Evolutionary conservation across 2,329 filamentous ascomycete species (phyloP), one percentile per base, ranked within the genome.

Genomic region (Fusarium bulbicola): DNA sequence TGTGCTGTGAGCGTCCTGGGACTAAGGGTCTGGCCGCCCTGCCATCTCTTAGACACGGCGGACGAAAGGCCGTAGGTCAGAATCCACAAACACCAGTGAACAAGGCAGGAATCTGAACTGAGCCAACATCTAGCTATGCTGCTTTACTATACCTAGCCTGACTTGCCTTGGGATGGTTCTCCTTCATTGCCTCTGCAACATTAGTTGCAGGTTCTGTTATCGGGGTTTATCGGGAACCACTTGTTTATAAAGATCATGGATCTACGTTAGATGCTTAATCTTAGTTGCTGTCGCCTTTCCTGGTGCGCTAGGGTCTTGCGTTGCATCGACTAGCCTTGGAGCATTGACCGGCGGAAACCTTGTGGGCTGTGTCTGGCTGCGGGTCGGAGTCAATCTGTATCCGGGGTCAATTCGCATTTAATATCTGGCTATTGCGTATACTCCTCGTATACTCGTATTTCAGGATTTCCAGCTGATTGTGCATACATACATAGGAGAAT

Each of bases 51-150:
- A 18, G 24, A 20, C 11, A 16, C 11, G 32, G 0, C 32, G 32
- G 8, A 34, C 32, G 0, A 34, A 34, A 34, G 32, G 14, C 32
- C 4, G 3, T 8, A 34, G 32, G 3, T 34, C 1, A 3, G 32
- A 34, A 4, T 34, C 32, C 32, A 34, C 32, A 34, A 34, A 34
- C 32, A 34, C 32, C 14, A 34, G 3, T 34, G 32, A 34, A 34
- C 4, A 34, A 16, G 3, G 32, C 32, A 34, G 32, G 32, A 34
- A 4, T 9, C 4, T 34, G 32, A 34, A 34, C 15, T 34, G 3
- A 16, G 32, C 32, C 32, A 34, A 34, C 3, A 34, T 4, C 15
- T 4, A 16, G 15, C 32, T 16, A 3, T 34, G 32, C 32, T 34
- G 7, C 32, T 16, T 34, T 34, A 16, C 32, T 16, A 16, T 34